Base-by-base conservation (phyloP, 371 early-diverging fungal genomes). In the Thermomucor indicae-seudaticae region DNA sequence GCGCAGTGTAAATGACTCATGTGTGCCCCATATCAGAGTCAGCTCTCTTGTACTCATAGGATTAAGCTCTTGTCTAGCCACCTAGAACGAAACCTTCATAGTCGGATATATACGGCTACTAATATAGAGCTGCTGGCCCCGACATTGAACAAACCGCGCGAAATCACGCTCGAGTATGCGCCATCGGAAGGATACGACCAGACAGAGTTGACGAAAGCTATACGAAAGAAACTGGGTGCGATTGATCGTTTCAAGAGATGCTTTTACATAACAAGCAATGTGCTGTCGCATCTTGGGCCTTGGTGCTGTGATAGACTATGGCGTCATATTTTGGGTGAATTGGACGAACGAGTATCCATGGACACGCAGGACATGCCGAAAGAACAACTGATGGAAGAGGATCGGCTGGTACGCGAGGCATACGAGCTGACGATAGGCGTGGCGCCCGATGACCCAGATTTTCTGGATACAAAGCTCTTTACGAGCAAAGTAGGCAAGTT, bases 81-180 rank as follows among this genome's bases (percentile, higher is more conserved):
- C 19, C 65, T 94, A 23, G 93, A 94, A 58, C 49, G 49, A 8
- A 79, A 81, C 27, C 65, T 96, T 35, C 67, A 86, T 53, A 56
- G 82, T 25, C 65, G 62, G 14, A 80, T 95, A 1, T 80, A 84
- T 44, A 88, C 90, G 0, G 79, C 81, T 2, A 60, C 66, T 17
- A 63, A 75, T 30, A 5, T 55, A 1, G 61, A 65, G 6, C 56
- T 58, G 0, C 53, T 67, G 23, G 38, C 82, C 0, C 51, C 56
- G 22, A 66, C 43, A 31, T 62, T 80, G 1, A 66, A 71, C n/a
- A 64, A 62, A 17, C 80, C 85, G 1, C 45, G 42, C 1, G 86
- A 81, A 54, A 51, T 84, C 23, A 59, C 74, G 6, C 45, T 79
- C n/a, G 71, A 67, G 22, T 88, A 84, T 45, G 31, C 42, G 1